Evolutionary conservation across 2,329 filamentous ascomycete species (phyloP).

Genomic region (Lecanoromycetidae sp.): DNA sequence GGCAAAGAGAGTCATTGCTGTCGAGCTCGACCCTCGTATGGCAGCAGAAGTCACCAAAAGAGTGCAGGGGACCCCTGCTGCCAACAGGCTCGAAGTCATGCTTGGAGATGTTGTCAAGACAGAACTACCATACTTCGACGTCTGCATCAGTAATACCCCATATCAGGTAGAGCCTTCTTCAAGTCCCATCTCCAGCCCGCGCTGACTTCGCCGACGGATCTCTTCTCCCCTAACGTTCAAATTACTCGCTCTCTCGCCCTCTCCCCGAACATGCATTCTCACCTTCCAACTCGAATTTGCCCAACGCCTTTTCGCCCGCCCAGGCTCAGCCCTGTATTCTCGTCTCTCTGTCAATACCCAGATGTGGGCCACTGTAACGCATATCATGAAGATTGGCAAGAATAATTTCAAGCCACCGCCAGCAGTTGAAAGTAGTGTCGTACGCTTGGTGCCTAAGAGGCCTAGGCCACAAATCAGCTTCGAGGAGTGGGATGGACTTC

Average conservation of each 20-base stretch:
- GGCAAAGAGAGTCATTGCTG: conserved; percentile 69
- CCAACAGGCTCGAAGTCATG: conserved; percentile 74
- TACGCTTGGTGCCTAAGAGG: conserved; percentile 76
- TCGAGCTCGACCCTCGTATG: conserved; percentile 94
- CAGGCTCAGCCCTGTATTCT: conserved; percentile 79
- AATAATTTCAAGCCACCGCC: conserved; percentile 96
- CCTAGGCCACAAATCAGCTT: conserved; percentile 80
- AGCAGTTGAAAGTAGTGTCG: conserved; percentile 80
- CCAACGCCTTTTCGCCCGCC: conserved; percentile 73
- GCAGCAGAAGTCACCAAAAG: conserved; percentile 87
- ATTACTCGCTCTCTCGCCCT: conserved; percentile 67
- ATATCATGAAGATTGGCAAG: conserved; percentile 65
- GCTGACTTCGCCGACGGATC: conserved; percentile 41
- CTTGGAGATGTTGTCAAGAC: conserved; percentile 92
- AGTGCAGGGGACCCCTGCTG: conserved; percentile 75
- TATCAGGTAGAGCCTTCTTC: conserved; percentile 42
- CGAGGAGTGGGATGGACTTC: conserved; percentile 86
- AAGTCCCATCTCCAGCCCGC: neutral
- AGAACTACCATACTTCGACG: conserved; percentile 64
- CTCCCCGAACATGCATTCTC: conserved; percentile 73
- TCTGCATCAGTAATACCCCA: conserved; percentile 69
- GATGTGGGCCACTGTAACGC: conserved; percentile 65
- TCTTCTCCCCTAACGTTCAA: conserved; percentile 86
- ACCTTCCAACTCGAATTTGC: conserved; percentile 97
- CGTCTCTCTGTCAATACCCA: conserved; percentile 87